Conservation (phyloP, 257 asterid species). For the Salvia splendens region DNA sequence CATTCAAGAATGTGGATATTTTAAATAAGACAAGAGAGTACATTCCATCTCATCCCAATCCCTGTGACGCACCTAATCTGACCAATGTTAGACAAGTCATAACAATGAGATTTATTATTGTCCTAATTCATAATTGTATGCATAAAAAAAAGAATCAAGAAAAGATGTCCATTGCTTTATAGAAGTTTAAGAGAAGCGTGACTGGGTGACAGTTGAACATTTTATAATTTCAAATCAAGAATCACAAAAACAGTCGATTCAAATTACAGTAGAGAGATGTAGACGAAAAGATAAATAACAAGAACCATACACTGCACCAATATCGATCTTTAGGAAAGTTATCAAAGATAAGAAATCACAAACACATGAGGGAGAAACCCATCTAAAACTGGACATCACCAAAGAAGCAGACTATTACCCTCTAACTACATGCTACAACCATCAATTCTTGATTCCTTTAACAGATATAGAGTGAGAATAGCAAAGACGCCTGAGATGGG, state of each 20-base stretch:
- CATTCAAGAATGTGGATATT: no score
- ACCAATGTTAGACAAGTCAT: no score
- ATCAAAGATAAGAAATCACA: slow-evolving; percentile 31
- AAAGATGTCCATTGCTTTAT: no score
- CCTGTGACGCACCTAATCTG: no score
- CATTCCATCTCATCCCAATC: no score
- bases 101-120: no score
- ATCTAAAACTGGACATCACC: slow-evolving; percentile 40
- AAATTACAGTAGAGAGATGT: slow-evolving; percentile 25
- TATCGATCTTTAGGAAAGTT: slow-evolving; percentile 29
- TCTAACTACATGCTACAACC: slow-evolving; percentile 42
- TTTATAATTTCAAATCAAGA: slow-evolving; percentile 15
- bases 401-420: slow-evolving; percentile 38
- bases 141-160: no score
- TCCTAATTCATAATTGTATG: no score
- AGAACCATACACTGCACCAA: slow-evolving; percentile 24
- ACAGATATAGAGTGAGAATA: slow-evolving; percentile 30
- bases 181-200: background rate
- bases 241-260: slow-evolving; percentile 13
- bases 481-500: slow-evolving; percentile 24
- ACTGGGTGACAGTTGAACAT: background rate
- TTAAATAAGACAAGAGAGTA: no score
- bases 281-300: slow-evolving; percentile 12
- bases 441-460: slow-evolving; percentile 39
- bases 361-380: slow-evolving; percentile 32